Evolutionary conservation across 208 protist species (phyloP).

Genomic region (Naegleria gruberi): DNA sequence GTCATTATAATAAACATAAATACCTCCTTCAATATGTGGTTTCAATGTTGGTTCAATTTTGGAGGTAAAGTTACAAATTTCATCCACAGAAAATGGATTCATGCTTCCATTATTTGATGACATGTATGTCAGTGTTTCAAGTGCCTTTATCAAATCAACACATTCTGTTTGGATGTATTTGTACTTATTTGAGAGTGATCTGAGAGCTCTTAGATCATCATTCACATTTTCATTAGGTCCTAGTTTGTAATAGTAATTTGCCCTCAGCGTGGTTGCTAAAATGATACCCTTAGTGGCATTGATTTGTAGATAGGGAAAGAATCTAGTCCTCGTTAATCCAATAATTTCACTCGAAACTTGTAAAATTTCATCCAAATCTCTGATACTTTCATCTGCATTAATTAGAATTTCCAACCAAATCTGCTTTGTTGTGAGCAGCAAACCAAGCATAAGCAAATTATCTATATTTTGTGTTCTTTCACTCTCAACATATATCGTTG

Average conservation of each 20-base stretch:
- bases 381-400: background rate
- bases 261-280: background rate
- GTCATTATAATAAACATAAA: too few species aligned
- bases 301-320: background rate
- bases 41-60: too few species aligned
- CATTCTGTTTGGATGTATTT: background rate
- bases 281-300: background rate
- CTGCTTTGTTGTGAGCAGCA: too few species aligned
- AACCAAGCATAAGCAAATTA: background rate
- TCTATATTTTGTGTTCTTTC: background rate
- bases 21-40: too few species aligned
- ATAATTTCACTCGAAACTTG: background rate
- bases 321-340: background rate
- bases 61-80: too few species aligned
- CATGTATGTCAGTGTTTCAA: background rate
- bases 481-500: background rate
- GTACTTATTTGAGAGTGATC: background rate
- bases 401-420: background rate
- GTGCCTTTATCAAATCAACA: background rate
- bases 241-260: background rate
- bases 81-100: too few species aligned
- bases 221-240: background rate
- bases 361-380: background rate
- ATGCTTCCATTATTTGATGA: too few species aligned
- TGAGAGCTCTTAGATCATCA: background rate